Base-by-base conservation (phyloP, 305 asterid genomes). In the Nicotiana rustica region DNA sequence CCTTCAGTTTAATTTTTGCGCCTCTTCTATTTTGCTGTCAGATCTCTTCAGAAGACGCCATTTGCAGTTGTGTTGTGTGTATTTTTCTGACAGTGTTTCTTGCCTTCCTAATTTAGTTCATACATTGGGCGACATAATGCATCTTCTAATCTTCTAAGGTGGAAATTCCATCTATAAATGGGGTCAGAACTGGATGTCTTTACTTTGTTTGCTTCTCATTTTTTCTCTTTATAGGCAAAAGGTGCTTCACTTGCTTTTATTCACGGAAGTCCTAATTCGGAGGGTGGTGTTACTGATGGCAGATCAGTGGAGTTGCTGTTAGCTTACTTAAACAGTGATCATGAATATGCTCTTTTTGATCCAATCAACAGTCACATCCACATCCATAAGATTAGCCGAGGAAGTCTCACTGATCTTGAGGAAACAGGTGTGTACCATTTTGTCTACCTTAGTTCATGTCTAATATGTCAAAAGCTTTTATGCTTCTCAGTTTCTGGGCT, bases 341-440 rank as follows among this genome's bases (percentile, higher is more conserved):
- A 84, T 31, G 98, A 96, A 82, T 96, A 93, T 77, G 92, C 92
- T 77, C 87, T 96, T 78, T 89, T 96, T 60, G 88, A 92, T 87
- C 94, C 97, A 61, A 17, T 60, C 13, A 85, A 87, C n/a, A 86
- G 80, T 76, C 91, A 76, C 77, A 85, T 69, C 49, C 82, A 78
- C 38, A 73, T 84, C 12, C 88, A 86, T 76, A 83, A 85, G 77
- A 67, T 86, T 80, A 78, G 86, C 81, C 92, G 79, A 77, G 85
- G 59, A 66, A 87, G 82, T 75, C 83, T 52, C 49, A 61, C 71
- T n/a, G 85, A 80, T 79, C 78, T 83, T 18, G 94, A 89, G 55
- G 95, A 96, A 83, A 88, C 90, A 87, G 97, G 98, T 93, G 79
- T 84, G 76, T 49, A 35, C 15, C 36, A 0, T 66, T 6, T 79